Base-by-base conservation (phyloP, 192 early-diverging fungal genomes). In the Phlyctochytrium arcticum region DNA sequence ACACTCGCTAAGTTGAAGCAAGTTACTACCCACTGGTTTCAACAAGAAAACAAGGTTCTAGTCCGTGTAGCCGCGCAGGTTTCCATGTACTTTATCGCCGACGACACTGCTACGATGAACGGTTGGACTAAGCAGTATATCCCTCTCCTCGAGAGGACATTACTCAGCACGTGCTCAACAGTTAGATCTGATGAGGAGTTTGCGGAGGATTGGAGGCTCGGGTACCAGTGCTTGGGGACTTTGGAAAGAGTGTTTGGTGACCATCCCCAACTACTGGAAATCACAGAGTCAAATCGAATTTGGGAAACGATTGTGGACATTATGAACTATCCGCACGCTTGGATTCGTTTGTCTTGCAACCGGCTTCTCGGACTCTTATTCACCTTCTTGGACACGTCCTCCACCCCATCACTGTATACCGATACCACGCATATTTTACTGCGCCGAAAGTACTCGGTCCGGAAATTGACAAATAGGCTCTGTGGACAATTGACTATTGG, bases 291-390 rank as follows among this genome's bases (percentile, higher is more conserved):
- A 4, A 69, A 72, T 44, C 60, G 71, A 5, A 67, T 97, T 15
- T 97, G 94, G 94, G 68, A 60, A 21, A 56, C 81, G 49, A 72
- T 88, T 2, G 73, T 79, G n/a, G 65, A 74, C 15, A 82, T 91
- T 35, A 69, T 96, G 48, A 54, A 89, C 32, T 89, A 96, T 68
- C 96, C 95, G 23, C 96, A 98, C 53, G 71, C 84, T 1, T 99
- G 95, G 96, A 85, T 98, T 27, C 86, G 93, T 23, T 57, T 87
- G 24, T 74, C 90, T 6, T 71, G 86, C 0, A 78, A 85, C 17
- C 76, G 88, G 59, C 62, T 95, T 12, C 76, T 92, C 54, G 96
- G 95, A 7, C 65, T 83, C 5, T 88, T 91, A 29, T 92, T 96
- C 70, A 71, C 39, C 33, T 6, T 9, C 46, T 2, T 53, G 31